Conservation (phyloP, 2,329 filamentous ascomycete species). For the Talaromyces piceae region DNA sequence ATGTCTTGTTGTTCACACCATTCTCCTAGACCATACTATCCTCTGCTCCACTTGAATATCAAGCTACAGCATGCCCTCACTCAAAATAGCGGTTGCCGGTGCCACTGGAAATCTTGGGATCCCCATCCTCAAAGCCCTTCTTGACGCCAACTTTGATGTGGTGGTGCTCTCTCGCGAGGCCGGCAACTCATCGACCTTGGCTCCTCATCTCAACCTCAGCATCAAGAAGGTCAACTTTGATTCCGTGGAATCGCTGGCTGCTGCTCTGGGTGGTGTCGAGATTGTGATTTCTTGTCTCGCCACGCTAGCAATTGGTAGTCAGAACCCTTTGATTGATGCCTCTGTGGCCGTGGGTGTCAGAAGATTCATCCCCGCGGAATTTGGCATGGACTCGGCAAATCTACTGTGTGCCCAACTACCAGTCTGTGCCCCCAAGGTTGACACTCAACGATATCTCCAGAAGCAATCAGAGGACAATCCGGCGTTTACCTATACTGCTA, state of each 20-base stretch:
- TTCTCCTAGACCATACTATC: too few species aligned
- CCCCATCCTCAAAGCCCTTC: conserved; percentile 19
- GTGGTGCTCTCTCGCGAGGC: conserved; percentile 19
- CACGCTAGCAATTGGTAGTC: conserved; percentile 2
- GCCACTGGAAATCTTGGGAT: conserved; percentile 25
- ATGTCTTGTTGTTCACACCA: too few species aligned
- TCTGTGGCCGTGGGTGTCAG: conserved; percentile 22
- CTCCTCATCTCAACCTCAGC: conserved; percentile 5
- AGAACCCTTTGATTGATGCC: conserved; percentile 22
- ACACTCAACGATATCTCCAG: conserved; percentile 22
- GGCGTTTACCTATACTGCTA: conserved; percentile 24
- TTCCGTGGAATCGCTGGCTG: conserved; percentile 18
- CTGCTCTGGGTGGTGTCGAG: conserved; percentile 21
- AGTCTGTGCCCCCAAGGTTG: conserved; percentile 26
- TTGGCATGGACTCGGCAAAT: conserved; percentile 25
- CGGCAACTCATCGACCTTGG: neutral
- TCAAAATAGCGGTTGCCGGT: neutral
- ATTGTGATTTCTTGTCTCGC: conserved; percentile 18
- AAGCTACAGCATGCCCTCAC: neutral
- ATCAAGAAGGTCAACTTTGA: conserved; percentile 22
- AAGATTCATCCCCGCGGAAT: conserved; percentile 30
- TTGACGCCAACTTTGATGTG: conserved; percentile 19
- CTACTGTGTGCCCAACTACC: conserved; percentile 18
- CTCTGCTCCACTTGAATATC: too few species aligned
- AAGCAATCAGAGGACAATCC: conserved; percentile 13